Evolutionary conservation across 2,329 filamentous ascomycete species (phyloP), one percentile per base, ranked within the genome.

Genomic region (Xylaria sp.): DNA sequence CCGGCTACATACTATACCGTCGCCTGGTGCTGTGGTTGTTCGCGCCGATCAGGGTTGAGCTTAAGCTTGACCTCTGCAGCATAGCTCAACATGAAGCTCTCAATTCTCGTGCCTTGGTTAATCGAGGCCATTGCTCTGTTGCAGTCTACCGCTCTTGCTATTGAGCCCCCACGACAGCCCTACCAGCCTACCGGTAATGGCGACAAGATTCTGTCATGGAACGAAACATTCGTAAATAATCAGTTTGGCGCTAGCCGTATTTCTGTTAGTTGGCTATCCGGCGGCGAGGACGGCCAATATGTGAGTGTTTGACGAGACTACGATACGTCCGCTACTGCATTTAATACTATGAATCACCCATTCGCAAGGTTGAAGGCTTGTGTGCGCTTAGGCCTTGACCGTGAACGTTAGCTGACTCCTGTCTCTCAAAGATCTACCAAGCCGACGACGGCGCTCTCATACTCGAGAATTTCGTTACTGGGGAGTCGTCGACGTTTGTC

Each of bases 381-480:
- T 48, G 7, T 44, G n/a, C 2, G 10, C 48, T 13, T 3, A 12
- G 13, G 41, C 3, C 13, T 44, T 41, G 8, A 20, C 23, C 10
- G 37, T 25, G 23, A 55, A 34, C 9, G n/a, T 15, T 44, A 15
- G 50, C 68, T 70, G 62, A 70, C 32, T n/a, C 28, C 13, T 15
- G 2, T 13, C 37, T 55, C n/a, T 28, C 7, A n/a, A 61, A 71
- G 69, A 87, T 91, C 73, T 87, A 84, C 56, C 80, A 80, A 55
- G 84, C 80, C 63, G 77, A 79, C 3, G 83, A 84, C 63, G 86
- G 86, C 10, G 84, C 87, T 37, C 81, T 92, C 6, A 78, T 90
- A 5, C 85, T 92, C 37, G 85, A 88, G 74, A 89, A 91, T 74
- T 87, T 91, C 60, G 84, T 87, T 48, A 89, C 87, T 0, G 86